A percentile compares a stretch with the other conserved stretches of the same genome.
phyloP scores from a whole-genome alignment of 495 filamentous ascomycete genomes.

The Melanomma pulvis-pyrius region DNA sequence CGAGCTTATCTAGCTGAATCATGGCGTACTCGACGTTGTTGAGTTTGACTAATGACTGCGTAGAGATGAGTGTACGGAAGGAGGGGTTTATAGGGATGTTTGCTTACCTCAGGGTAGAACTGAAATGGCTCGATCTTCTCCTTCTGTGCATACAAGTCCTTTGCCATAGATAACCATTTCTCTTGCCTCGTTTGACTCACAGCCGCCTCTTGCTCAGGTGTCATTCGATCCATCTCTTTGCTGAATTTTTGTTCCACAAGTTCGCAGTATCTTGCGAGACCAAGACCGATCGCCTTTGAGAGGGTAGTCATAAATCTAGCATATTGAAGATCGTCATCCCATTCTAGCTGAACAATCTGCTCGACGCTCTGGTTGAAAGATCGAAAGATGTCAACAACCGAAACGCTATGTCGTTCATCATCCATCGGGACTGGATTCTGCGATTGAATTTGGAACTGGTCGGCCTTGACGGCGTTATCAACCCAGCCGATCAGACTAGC shows the following conservation, averaged over 20 bases:
- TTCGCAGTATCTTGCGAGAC: constrained; percentile 89
- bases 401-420: constrained; percentile 87
- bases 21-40: constrained; percentile 97
- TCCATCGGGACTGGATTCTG: constrained; percentile 68
- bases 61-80: constrained; percentile 31
- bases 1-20: constrained; percentile 84
- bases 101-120: constrained; percentile 85
- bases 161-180: constrained; percentile 86
- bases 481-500: constrained; percentile 80
- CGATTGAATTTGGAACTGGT: constrained; percentile 72
- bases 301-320: constrained; percentile 98
- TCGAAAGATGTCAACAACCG: constrained; percentile 90
- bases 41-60: constrained; percentile 90
- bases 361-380: constrained; percentile 90
- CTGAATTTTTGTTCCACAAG: constrained; percentile 82
- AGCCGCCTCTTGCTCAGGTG: constrained; percentile 81
- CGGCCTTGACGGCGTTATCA: constrained; percentile 85
- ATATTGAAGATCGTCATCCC: constrained; percentile 90
- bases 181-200: constrained; percentile 82
- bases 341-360: constrained; percentile 80
- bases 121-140: constrained; percentile 98
- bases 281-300: constrained; percentile 80
- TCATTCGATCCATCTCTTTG: constrained; percentile 89
- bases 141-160: constrained; percentile 91
- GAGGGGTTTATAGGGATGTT: not conserved